Evolutionary conservation across 148 eudicot genomes (phyloP), one percentile per base, ranked within the genome.

Genomic region (Diospyros kaki): DNA sequence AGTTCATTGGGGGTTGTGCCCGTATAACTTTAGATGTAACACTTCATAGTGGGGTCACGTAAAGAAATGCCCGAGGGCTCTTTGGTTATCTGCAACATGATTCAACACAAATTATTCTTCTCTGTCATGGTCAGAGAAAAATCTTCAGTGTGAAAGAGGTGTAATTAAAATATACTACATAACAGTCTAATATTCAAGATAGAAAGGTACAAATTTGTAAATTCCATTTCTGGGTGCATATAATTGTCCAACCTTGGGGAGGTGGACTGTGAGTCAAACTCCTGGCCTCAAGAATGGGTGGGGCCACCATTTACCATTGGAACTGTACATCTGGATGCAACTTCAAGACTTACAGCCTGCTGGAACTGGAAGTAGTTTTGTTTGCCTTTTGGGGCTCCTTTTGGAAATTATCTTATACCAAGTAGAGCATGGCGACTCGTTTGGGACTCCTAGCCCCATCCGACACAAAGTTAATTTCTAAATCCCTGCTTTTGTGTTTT

Each of bases 321-420:
- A 44, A 51, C 10, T 18, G 72, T 28, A 58, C 72, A 68, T 38
- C 52, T 52, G 43, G 43, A 59, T 59, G 17, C 46, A 51, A 10
- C 45, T 38, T 52, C 54, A 46, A 8, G 51, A 8, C 41, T 48
- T 48, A 18, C 9, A 40, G 62, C 42, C 62, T 70, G 48, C 48
- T 38, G 14, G 14, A 40, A 70, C 48, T 38, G 14, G 14, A 40
- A 70, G 48, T 17, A 13, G 52, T 70, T 43, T 17, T 14, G 28
- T 54, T 40, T 18, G 61, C 54, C 50, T 61, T 38, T 18, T 2
- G 44, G 53, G 38, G 61, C 52, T 76, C 11, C 58, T 58, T 69
- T 40, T 79, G 42, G 63, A 6, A 52, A 51, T 61, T 39, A 44
- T 79, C 51, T 1, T 55, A 72, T 60, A 58, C 40, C 75, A 72